These are phyloP conservation scores for Misopates orontium DNA, from an alignment of 257 asterid species.

Conservation along the genomic window DNA sequence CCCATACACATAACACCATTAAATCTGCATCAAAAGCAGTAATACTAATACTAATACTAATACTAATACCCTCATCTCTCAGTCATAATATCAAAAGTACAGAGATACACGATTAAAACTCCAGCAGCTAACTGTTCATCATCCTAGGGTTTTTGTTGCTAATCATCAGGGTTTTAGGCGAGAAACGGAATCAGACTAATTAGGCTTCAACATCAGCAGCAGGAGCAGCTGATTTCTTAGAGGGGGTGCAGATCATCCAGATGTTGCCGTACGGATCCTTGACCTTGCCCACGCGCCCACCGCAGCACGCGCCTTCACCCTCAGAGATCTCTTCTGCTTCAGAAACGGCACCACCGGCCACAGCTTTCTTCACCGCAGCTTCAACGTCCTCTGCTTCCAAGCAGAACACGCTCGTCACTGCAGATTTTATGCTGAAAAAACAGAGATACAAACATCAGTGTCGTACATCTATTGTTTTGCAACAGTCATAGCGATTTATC, in stretches of 20 bases:
- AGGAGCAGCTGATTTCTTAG: constrained; percentile 41
- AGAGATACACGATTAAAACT: too few species aligned
- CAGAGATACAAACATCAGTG: neutral
- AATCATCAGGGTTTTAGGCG: too few species aligned
- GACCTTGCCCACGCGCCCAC: constrained; percentile 63
- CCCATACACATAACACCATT: too few species aligned
- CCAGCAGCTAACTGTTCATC: too few species aligned
- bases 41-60: neutral
- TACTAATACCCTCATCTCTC: too few species aligned
- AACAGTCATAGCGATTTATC: too few species aligned
- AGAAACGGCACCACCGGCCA: constrained; percentile 56
- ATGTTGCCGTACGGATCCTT: constrained; percentile 75
- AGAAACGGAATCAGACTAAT: too few species aligned
- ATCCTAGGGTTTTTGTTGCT: too few species aligned
- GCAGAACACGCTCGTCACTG: constrained; percentile 38
- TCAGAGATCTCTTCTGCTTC: constrained; percentile 46
- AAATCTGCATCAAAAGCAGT: too few species aligned
- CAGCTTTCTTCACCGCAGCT: constrained; percentile 58
- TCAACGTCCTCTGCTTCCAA: constrained; percentile 64
- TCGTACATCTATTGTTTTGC: too few species aligned
- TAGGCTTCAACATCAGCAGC: constrained; percentile 11
- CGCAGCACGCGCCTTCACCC: constrained; percentile 49
- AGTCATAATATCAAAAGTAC: too few species aligned
- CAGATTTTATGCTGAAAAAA: constrained; percentile 43
- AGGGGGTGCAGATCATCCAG: constrained; percentile 61